Evolutionary conservation across 305 asterid species (phyloP).

Genomic region (Vinca major): DNA sequence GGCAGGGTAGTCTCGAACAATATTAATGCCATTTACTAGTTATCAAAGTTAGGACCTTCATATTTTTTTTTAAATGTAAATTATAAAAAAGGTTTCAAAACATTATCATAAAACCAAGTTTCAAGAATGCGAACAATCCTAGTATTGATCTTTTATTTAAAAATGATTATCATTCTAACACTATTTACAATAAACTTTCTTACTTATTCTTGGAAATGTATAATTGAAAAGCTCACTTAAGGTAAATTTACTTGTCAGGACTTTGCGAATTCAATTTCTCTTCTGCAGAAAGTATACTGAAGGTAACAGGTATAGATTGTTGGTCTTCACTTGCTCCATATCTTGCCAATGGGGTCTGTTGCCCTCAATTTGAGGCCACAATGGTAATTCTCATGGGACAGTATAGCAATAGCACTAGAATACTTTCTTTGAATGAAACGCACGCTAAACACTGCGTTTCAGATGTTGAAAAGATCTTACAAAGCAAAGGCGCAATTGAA

Average conservation of each 20-base stretch:
- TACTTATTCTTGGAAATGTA: too few relatives aligned
- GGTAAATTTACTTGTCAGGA: conserved; percentile 18
- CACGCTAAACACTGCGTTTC: conserved; percentile 28
- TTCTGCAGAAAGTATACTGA: conserved; percentile 19
- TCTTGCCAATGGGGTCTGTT: conserved; percentile 29
- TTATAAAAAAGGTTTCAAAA: too few relatives aligned
- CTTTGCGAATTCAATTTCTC: conserved; percentile 24
- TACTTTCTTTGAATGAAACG: conserved; percentile 16
- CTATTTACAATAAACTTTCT: too few relatives aligned
- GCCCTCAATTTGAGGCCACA: conserved; percentile 30
- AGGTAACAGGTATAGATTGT: conserved; percentile 28
- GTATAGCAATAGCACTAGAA: conserved; percentile 18
- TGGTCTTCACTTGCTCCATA: conserved; percentile 34
- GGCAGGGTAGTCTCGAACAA: too few relatives aligned
- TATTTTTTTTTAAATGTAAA: too few relatives aligned
- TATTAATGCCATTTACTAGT: too few relatives aligned
- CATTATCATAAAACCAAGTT: too few relatives aligned
- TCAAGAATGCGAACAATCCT: too few relatives aligned
- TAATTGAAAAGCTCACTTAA: neutral
- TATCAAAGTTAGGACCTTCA: too few relatives aligned
- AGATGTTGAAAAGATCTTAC: conserved; percentile 26
- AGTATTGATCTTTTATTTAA: too few relatives aligned
- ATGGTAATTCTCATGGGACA: conserved; percentile 26
- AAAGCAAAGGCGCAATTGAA: conserved; percentile 25
- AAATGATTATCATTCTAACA: too few relatives aligned